These are phyloP conservation scores for Eimeria maxima DNA, from an alignment of 169 alveolate genomes.

Conservation along the genomic window DNA sequence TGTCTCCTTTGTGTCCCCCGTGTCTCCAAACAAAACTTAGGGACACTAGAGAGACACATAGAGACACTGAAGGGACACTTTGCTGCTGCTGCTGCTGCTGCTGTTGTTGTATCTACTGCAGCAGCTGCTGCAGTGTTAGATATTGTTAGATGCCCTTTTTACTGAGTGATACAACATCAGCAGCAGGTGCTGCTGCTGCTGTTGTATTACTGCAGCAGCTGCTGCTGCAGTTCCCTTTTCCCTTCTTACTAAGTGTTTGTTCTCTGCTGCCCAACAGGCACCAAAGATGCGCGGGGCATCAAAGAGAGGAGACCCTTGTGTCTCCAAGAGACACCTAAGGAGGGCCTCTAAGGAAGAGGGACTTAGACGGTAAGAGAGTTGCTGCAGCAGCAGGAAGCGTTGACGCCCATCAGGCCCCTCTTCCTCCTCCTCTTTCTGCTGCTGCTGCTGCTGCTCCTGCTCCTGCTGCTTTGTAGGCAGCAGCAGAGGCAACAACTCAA, in stretches of 20 bases:
- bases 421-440: neutral
- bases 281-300: slow-evolving; percentile 8
- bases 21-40: too few relatives aligned
- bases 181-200: too few relatives aligned
- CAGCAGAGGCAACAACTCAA: neutral
- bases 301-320: slow-evolving; percentile 32
- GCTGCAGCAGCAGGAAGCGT: slow-evolving; percentile 13
- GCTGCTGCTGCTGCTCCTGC: neutral
- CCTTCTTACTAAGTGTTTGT: neutral
- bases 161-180: neutral
- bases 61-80: too few relatives aligned
- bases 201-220: too few relatives aligned
- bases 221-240: too few relatives aligned
- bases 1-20: too few relatives aligned
- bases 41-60: too few relatives aligned
- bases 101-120: too few relatives aligned
- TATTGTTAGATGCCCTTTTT: neutral
- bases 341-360: slow-evolving; percentile 13
- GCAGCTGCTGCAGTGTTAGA: too few relatives aligned
- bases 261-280: slow-evolving; percentile 55
- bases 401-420: neutral
- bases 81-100: slow-evolving; percentile 10
- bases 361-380: slow-evolving; percentile 4
- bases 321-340: neutral
- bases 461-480: slow-evolving; percentile 47